A percentile compares a stretch with the other conserved stretches of the same genome.
Evolutionary conservation across 2,329 filamentous ascomycete species (phyloP).

Genomic region (Colletotrichum paranaense): DNA sequence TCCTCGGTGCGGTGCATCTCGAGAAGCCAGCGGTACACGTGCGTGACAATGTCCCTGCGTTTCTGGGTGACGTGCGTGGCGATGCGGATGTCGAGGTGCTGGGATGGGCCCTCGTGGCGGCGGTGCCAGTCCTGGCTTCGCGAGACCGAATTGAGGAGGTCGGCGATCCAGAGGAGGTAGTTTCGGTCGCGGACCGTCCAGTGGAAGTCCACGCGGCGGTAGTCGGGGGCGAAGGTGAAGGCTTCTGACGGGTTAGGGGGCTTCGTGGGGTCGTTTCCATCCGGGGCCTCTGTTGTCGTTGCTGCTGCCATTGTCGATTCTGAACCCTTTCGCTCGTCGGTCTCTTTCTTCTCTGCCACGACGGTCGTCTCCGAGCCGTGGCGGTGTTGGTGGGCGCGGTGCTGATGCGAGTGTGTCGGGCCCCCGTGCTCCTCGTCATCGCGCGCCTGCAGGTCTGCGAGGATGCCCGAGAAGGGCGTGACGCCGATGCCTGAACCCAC

Average conservation of each 20-base stretch:
- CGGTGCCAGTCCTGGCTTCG: conserved; percentile 51
- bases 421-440: conserved; percentile 51
- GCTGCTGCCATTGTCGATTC: neutral
- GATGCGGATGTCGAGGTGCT: conserved; percentile 64
- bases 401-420: conserved; percentile 28
- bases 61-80: conserved; percentile 68
- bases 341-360: neutral
- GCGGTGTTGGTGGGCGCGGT: conserved; percentile 20
- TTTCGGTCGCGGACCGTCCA: conserved; percentile 70
- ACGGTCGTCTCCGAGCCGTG: conserved; percentile 35
- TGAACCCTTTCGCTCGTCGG: neutral
- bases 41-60: conserved; percentile 61
- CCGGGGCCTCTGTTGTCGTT: neutral
- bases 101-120: conserved; percentile 45
- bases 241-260: conserved; percentile 32
- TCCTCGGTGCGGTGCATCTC: conserved; percentile 65
- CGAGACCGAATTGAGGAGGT: conserved; percentile 62
- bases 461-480: conserved; percentile 67
- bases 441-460: conserved; percentile 63
- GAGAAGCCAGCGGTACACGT: conserved; percentile 67
- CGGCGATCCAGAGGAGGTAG: conserved; percentile 67
- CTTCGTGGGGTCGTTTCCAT: conserved; percentile 27
- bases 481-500: conserved; percentile 68
- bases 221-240: conserved; percentile 47
- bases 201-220: conserved; percentile 68